Evolutionary conservation across 129 eudicot genomes (phyloP).

Genomic region (Apium graveolens): DNA sequence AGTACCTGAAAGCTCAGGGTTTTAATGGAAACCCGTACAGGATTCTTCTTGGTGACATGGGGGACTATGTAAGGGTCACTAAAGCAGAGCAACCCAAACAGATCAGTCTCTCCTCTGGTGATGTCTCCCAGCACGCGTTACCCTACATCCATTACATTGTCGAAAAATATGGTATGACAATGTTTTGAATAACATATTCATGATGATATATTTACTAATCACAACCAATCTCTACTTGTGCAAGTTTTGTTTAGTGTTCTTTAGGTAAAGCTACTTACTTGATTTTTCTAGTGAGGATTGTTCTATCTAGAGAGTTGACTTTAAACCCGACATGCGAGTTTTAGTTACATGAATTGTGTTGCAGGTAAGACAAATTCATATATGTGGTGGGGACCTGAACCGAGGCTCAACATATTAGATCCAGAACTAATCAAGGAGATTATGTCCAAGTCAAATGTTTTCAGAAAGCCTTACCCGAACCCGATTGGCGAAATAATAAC

Average conservation of each 20-base stretch:
- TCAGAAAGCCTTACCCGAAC: constrained; percentile 8
- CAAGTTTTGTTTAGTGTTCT: neutral
- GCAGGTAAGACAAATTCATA: constrained; percentile 9
- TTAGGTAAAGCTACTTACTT: neutral
- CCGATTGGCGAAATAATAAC: constrained; percentile 10
- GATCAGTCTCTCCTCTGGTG: neutral
- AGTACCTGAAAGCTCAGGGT: constrained; percentile 10
- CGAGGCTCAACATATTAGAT: constrained; percentile 9
- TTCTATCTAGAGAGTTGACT: neutral
- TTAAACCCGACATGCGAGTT: neutral
- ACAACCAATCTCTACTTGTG: neutral
- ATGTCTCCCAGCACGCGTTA: constrained; percentile 6
- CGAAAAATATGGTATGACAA: neutral
- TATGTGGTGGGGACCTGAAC: constrained; percentile 13
- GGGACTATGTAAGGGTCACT: neutral
- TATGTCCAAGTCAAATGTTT: neutral
- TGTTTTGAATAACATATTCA: neutral
- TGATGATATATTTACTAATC: neutral
- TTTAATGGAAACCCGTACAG: constrained; percentile 9
- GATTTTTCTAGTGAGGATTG: neutral
- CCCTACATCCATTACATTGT: constrained; percentile 12
- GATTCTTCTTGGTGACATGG: constrained; percentile 2
- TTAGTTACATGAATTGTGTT: neutral
- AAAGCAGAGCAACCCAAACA: constrained; percentile 2
- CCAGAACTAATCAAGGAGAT: constrained; percentile 15